These are phyloP conservation scores for Choiromyces venosus DNA, from an alignment of 495 filamentous ascomycete species.

Conservation along the genomic window DNA sequence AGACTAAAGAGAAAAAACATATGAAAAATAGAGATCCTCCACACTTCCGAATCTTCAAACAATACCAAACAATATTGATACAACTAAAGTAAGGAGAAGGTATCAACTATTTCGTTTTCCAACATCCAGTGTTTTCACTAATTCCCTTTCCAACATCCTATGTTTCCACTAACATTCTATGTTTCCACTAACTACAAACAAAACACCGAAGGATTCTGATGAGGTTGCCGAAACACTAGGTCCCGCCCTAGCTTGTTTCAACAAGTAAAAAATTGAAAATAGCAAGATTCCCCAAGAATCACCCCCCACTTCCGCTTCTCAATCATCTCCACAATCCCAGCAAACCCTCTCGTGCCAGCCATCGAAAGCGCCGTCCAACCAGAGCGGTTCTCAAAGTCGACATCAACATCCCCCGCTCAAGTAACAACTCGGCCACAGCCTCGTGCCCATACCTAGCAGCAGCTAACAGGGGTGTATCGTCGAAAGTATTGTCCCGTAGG, in stretches of 20 bases:
- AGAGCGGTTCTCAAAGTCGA: not conserved
- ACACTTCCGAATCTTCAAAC: no score
- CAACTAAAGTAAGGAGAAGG: no score
- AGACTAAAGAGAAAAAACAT: no score
- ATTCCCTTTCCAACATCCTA: no score
- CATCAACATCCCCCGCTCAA: not conserved
- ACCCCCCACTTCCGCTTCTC: not conserved
- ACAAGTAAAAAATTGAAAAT: not conserved
- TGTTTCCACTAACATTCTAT: no score
- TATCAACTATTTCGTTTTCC: no score
- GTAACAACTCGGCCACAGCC: not conserved
- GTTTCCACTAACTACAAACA: no score
- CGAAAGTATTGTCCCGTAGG: not conserved
- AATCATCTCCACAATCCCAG: not conserved
- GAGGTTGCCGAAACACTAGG: no score
- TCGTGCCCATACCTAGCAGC: not conserved
- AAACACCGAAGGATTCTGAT: not conserved
- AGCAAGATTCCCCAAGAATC: not conserved
- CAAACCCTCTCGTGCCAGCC: not conserved
- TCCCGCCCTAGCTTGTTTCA: no score
- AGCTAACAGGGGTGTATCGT: not conserved
- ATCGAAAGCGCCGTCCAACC: not conserved
- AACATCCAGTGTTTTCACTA: no score
- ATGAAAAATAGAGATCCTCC: no score
- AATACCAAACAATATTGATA: no score